Evolutionary conservation across 1,284 basidiomycete species (phyloP), one percentile per base, ranked within the genome.

Genomic region (Rhodotorula sp.): DNA sequence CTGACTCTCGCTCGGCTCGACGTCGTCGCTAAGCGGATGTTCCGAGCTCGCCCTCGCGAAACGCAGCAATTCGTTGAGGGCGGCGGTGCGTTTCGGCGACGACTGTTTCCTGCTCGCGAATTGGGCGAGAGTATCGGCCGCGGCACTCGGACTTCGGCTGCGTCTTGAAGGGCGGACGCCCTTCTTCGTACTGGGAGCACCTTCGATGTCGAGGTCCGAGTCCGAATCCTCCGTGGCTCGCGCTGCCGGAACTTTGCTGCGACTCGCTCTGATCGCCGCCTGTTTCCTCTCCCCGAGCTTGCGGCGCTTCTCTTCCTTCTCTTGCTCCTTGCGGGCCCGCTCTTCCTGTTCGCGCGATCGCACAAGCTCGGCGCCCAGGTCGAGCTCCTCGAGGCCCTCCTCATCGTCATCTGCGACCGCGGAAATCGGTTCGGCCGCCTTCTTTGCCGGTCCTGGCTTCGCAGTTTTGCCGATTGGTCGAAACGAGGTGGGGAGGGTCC

Each of bases 1-100:
- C 56, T 75, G 74, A 58, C 71, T 73, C 47, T 75, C 71, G 31
- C 67, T 64, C 45, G 67, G 59, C 3, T 68, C 64, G 15, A 64
- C 66, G 34, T 68, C 69, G 1, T 66, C 50, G 28, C 21, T 57
- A 26, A 49, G 28, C 34, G 66, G 26, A 26, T 68, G 65, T 43
- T 48, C 38, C 2, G 60, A n/a, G 62, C 64, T 60, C 55, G 67
- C 43, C 12, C 56, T 54, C 10, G 58, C 64, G 18, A 66, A 14
- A 28, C 63, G 60, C 7, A 58, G 61, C 34, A 64, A 26, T 21
- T 62, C 26, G 54, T 54, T 61, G 26, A 48, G 19, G 8, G 68
- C 54, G 19, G 50, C 26, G 56, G 50, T 58, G 28, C 18, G 43
- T 34, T 49, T 21, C 19, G 48, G 23, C 62, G 48, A 0, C 31